These are phyloP conservation scores for Cicer bijugum DNA, from an alignment of 306 rosid genomes.

Conservation along the genomic window DNA sequence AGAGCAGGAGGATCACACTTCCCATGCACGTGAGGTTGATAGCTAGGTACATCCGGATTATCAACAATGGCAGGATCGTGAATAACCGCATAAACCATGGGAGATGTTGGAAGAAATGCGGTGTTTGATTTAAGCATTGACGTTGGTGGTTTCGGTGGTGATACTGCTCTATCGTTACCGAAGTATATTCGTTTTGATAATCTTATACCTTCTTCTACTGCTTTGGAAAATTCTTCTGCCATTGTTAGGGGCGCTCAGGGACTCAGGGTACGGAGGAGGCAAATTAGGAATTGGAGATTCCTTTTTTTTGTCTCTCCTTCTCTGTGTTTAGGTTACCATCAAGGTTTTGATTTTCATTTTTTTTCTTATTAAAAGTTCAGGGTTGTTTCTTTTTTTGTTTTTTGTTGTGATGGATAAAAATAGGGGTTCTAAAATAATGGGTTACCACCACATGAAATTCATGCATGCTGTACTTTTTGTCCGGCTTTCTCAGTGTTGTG, in stretches of 20 bases:
- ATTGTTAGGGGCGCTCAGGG: neutral
- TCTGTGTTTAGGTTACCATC: neutral
- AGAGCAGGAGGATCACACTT: conserved; percentile 75
- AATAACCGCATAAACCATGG: conserved; percentile 77
- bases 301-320: neutral
- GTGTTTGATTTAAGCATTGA: conserved; percentile 2
- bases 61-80: conserved; percentile 73
- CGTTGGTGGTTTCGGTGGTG: conserved; percentile 10
- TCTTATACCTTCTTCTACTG: conserved; percentile 12
- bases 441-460: too few species aligned
- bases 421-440: neutral
- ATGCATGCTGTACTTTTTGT: too few species aligned
- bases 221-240: conserved; percentile 26
- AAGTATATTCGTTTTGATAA: conserved; percentile 24
- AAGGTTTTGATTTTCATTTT: neutral
- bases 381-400: neutral
- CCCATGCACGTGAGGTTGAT: conserved; percentile 94
- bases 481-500: too few species aligned
- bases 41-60: conserved; percentile 86
- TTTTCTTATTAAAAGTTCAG: neutral
- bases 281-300: neutral
- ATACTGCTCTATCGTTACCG: neutral
- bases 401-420: neutral
- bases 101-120: conserved; percentile 58
- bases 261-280: neutral